These are phyloP conservation scores for Mycena sanguinolenta DNA, from an alignment of 768 basidiomycete genomes.

Conservation along the genomic window DNA sequence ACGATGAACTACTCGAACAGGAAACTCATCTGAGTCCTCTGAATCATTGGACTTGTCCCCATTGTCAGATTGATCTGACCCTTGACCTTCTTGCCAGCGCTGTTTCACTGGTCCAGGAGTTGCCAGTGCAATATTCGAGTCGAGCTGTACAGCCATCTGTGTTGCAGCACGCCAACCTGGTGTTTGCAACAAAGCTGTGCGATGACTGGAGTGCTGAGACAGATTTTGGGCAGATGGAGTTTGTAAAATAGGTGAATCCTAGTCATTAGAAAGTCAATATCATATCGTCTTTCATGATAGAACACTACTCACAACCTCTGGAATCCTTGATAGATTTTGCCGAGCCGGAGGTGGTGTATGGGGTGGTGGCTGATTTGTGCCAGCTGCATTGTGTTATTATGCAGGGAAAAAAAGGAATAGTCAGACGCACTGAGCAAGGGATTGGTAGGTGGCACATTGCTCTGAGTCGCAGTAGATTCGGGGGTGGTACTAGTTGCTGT, in stretches of 20 bases:
- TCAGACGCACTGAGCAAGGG: background rate
- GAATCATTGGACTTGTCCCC: conserved; percentile 1
- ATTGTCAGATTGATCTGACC: background rate
- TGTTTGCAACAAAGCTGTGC: background rate
- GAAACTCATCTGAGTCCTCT: no score
- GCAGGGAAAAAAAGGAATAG: background rate
- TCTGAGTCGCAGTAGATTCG: no score
- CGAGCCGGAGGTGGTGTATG: background rate
- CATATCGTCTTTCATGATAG: background rate
- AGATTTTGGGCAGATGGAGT: background rate
- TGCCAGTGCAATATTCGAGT: conserved; percentile 1
- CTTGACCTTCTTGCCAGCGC: background rate
- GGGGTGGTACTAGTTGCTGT: no score
- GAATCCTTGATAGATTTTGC: background rate
- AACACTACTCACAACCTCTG: no score
- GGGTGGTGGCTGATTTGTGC: background rate
- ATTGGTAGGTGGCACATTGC: conserved; percentile 3
- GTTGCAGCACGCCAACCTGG: background rate
- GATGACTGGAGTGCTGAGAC: no score
- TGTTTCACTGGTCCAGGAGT: background rate
- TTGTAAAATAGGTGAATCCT: background rate
- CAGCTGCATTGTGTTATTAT: background rate
- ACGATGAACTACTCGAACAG: no score
- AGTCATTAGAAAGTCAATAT: conserved; percentile 1
- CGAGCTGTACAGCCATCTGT: conserved; percentile 1